Evolutionary conservation across 495 filamentous ascomycete species (phyloP), one percentile per base, ranked within the genome.

Genomic region (Penicillium goetzii): DNA sequence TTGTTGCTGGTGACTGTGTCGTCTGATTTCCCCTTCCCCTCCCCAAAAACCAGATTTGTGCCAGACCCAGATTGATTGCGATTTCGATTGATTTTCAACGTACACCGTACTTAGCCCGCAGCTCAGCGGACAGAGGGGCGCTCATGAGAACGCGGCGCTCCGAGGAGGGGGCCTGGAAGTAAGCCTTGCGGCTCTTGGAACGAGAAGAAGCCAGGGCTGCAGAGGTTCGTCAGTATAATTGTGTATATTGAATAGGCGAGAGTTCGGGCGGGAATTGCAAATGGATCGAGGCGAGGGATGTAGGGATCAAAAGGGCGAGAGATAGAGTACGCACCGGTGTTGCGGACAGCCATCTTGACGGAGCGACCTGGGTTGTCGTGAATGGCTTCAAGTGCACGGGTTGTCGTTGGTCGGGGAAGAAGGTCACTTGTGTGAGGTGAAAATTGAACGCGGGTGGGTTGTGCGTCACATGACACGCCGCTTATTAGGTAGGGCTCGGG

Each of bases 171-270:
- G 95, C 95, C 65, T 80, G 80, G 89, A 96, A 98, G 85, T 99
- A 94, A 68, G 91, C 92, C 86, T 96, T 96, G 82, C 95, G 91
- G 78, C 91, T 92, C 90, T 99, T 99, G 79, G 93, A 87, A 81
- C 95, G 89, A 74, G 92, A 96, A 80, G 90, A 92, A 80, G 87
- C 81, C 76, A 92, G 75, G 56, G 80, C 90, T 91, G 69, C 30
- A 62, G 50, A 63, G 58, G 55, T 63, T 60, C 50, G 62, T 75
- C 66, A 78, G 72, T 64, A 72, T n/a, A 68, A 40, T 32, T 52
- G 45, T 21, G n/a, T 36, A 56, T 17, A 56, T 17, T 49, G 19
- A 43, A 38, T 30, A 33, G 33, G 21, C 52, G 60, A 53, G 23
- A 36, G 40, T 58, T 58, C 58, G 65, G 26, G 59, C 43, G 19